Conservation (phyloP, 1,284 basidiomycete genomes). For the Vanrija sp. region DNA sequence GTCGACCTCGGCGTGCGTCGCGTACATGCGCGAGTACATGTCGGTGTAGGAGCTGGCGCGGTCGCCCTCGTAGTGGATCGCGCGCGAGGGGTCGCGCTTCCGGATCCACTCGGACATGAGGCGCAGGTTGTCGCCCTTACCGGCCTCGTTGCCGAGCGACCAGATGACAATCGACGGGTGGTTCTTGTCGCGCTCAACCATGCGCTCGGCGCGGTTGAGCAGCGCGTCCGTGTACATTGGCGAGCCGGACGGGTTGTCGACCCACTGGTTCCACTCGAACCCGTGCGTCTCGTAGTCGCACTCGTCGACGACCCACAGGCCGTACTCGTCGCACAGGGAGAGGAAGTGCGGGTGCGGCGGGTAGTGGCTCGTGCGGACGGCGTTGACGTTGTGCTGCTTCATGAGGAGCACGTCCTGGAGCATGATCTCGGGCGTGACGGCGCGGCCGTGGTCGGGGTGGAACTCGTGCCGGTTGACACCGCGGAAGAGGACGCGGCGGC, state of each 20-base stretch:
- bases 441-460: slow-evolving; percentile 17
- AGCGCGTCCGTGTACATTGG: slow-evolving; percentile 12
- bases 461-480: slow-evolving; percentile 30
- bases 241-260: slow-evolving; percentile 12
- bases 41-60: slow-evolving; percentile 7
- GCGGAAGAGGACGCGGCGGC: slow-evolving; percentile 17
- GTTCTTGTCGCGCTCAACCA: slow-evolving; percentile 30
- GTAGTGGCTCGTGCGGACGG: slow-evolving; percentile 24
- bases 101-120: slow-evolving; percentile 16
- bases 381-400: slow-evolving; percentile 29
- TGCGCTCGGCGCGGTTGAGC: slow-evolving; percentile 17
- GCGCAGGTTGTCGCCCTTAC: slow-evolving; percentile 10
- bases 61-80: slow-evolving; percentile 21
- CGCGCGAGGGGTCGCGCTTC: slow-evolving; percentile 10
- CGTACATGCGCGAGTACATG: slow-evolving; percentile 19
- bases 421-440: slow-evolving; percentile 17
- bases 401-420: slow-evolving; percentile 21
- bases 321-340: slow-evolving; percentile 24
- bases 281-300: slow-evolving; percentile 28
- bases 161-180: slow-evolving; percentile 26
- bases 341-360: slow-evolving; percentile 25
- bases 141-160: slow-evolving; percentile 26
- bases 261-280: slow-evolving; percentile 18
- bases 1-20: slow-evolving; percentile 14
- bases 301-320: slow-evolving; percentile 31